Evolutionary conservation across 129 eudicot species (phyloP).

Genomic region (Artemisia argyi): DNA sequence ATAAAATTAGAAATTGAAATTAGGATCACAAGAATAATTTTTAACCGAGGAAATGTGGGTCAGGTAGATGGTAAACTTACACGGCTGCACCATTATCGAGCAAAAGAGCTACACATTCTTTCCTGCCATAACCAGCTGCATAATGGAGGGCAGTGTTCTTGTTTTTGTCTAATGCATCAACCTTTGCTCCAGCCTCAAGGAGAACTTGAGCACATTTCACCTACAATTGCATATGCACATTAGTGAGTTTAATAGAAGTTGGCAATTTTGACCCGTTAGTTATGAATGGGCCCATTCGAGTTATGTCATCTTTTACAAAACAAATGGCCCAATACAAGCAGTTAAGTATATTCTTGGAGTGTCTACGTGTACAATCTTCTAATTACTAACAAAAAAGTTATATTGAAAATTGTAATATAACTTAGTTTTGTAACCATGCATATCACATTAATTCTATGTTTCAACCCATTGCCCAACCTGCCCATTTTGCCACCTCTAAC

Average conservation of each 20-base stretch:
- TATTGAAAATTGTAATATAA: too few species aligned
- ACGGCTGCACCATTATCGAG: conserved; percentile 92
- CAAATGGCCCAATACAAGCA: too few species aligned
- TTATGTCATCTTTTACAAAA: too few species aligned
- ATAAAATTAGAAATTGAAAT: not conserved
- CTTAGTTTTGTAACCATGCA: too few species aligned
- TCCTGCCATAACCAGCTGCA: conserved; percentile 95
- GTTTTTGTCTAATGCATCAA: conserved; percentile 93
- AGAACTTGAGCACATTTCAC: conserved; percentile 83
- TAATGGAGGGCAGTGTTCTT: conserved; percentile 98
- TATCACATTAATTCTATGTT: not conserved
- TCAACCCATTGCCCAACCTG: not conserved
- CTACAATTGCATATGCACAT: conserved; percentile 38
- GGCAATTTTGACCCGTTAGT: not conserved
- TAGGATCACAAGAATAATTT: not conserved
- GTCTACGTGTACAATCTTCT: too few species aligned
- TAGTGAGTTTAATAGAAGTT: not conserved
- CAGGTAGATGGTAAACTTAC: conserved; percentile 42
- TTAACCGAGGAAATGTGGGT: not conserved
- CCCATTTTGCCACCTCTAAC: too few species aligned
- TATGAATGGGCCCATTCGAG: not conserved
- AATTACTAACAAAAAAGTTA: too few species aligned
- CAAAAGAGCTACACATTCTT: conserved; percentile 89
- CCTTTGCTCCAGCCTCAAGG: conserved; percentile 94
- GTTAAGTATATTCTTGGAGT: too few species aligned